Conservation (phyloP, 306 rosid genomes). For the Senna siamea region DNA sequence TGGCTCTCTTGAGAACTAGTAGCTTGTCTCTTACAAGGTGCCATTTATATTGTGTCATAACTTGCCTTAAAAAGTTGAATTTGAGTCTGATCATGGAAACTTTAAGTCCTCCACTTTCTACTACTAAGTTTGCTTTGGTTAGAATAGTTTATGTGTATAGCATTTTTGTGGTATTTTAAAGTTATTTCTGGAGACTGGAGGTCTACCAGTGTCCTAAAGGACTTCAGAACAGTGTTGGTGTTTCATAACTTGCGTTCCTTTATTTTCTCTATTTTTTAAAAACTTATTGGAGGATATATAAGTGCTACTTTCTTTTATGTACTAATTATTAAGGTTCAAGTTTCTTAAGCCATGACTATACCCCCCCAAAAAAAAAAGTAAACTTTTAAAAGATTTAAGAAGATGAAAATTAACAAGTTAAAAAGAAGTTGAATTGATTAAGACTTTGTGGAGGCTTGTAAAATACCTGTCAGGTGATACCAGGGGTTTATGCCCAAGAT, state of each 20-base stretch:
- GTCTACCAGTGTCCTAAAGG: neutral
- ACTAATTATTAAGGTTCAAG: no score
- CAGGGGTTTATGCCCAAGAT: neutral
- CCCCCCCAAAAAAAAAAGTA: neutral
- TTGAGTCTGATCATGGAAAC: slow-evolving; percentile 22
- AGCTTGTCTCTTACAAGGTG: neutral
- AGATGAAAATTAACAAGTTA: neutral
- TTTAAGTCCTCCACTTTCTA: slow-evolving; percentile 4
- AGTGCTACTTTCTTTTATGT: no score
- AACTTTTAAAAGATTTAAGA: neutral
- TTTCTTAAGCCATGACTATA: no score
- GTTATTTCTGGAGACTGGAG: neutral
- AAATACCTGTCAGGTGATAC: slow-evolving; percentile 1
- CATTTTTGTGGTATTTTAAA: slow-evolving; percentile 4
- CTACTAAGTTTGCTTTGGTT: slow-evolving; percentile 1
- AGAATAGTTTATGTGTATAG: slow-evolving; percentile 13
- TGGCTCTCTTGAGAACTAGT: slow-evolving; percentile 26
- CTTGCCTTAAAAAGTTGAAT: slow-evolving; percentile 14
- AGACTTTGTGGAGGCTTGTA: slow-evolving; percentile 6
- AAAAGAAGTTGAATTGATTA: neutral
- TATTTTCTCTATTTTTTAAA: neutral
- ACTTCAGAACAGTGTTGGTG: neutral
- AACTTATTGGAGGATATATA: neutral
- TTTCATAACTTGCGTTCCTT: neutral
- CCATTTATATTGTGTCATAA: slow-evolving; percentile 9